Percentiles rank a stretch among this genome's conserved stretches.
Evolutionary conservation across 768 basidiomycete genomes (phyloP).

Genomic region (Leucosporidium scottii): DNA sequence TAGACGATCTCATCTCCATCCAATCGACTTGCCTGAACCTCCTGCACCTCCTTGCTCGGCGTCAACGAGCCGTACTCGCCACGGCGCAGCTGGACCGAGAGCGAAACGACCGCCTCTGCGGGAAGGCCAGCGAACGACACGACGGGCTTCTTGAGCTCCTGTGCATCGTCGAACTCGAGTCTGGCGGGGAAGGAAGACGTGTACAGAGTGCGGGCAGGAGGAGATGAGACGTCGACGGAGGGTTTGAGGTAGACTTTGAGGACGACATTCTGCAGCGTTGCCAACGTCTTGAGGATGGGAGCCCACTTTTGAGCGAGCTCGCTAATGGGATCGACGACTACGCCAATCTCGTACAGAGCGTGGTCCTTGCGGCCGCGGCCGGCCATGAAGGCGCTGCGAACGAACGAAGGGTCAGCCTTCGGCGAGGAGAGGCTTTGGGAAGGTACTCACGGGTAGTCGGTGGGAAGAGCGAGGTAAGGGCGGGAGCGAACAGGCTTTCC

Average conservation of each 20-base stretch:
- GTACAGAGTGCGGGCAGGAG: constrained; percentile 89
- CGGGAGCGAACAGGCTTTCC: constrained; percentile 41
- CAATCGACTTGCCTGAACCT: no score
- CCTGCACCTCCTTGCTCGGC: no score
- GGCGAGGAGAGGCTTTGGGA: no score
- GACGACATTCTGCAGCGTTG: constrained; percentile 41
- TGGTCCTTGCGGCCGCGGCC: background rate
- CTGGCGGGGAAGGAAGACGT: constrained; percentile 60
- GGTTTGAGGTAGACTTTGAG: constrained; percentile 79
- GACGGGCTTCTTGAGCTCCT: no score
- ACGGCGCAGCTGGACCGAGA: no score
- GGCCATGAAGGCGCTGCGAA: constrained; percentile 6
- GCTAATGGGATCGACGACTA: constrained; percentile 76
- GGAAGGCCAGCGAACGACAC: no score
- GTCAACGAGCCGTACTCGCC: no score
- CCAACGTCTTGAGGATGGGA: constrained; percentile 53
- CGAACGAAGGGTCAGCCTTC: background rate
- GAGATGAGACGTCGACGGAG: constrained; percentile 54
- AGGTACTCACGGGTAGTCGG: constrained; percentile 19
- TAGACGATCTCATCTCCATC: no score
- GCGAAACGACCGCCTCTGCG: no score
- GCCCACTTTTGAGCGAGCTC: constrained; percentile 82
- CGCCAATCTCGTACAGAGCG: constrained; percentile 49
- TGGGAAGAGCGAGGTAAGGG: constrained; percentile 2
- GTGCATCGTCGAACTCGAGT: constrained; percentile 52